Percentiles rank a stretch among this genome's conserved stretches.
phyloP scores from a whole-genome alignment of 1,284 basidiomycete genomes.

The Boletus calvinii region DNA sequence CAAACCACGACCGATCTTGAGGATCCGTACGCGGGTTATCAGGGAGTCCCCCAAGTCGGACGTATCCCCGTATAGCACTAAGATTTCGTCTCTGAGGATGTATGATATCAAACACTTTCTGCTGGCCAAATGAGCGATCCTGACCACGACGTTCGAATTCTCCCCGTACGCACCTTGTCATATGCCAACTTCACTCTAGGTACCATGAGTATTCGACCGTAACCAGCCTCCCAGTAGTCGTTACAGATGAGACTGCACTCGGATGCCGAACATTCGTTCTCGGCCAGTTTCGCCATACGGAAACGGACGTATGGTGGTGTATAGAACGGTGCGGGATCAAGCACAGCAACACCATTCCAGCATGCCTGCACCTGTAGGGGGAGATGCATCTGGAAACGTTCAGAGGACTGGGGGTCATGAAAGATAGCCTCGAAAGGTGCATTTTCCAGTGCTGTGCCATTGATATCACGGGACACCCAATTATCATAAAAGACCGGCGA shows the following conservation, averaged over 20 bases:
- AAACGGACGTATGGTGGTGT: conserved; percentile 84
- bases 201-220: conserved; percentile 94
- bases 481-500: conserved; percentile 96
- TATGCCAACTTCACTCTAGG: conserved; percentile 94
- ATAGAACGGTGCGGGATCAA: conserved; percentile 94
- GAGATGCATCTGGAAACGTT: conserved; percentile 85
- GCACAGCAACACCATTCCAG: conserved; percentile 94
- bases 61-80: conserved; percentile 90
- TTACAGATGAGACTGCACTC: conserved; percentile 96
- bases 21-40: conserved; percentile 94
- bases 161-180: conserved; percentile 61
- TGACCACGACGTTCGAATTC: neutral
- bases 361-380: conserved; percentile 94
- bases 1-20: conserved; percentile 93
- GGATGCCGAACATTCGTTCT: conserved; percentile 88
- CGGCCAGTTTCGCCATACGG: conserved; percentile 83
- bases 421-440: conserved; percentile 93
- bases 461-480: conserved; percentile 96
- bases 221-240: conserved; percentile 91
- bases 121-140: conserved; percentile 12
- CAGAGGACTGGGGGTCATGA: conserved; percentile 72
- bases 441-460: conserved; percentile 95
- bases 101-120: conserved; percentile 92
- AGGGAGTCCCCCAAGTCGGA: conserved; percentile 85
- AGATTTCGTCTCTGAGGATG: conserved; percentile 87